A percentile compares a stretch with the other conserved stretches of the same genome.
These are phyloP conservation scores for Pleurotus platypus DNA, from an alignment of 768 basidiomycete genomes.

Conservation along the genomic window DNA sequence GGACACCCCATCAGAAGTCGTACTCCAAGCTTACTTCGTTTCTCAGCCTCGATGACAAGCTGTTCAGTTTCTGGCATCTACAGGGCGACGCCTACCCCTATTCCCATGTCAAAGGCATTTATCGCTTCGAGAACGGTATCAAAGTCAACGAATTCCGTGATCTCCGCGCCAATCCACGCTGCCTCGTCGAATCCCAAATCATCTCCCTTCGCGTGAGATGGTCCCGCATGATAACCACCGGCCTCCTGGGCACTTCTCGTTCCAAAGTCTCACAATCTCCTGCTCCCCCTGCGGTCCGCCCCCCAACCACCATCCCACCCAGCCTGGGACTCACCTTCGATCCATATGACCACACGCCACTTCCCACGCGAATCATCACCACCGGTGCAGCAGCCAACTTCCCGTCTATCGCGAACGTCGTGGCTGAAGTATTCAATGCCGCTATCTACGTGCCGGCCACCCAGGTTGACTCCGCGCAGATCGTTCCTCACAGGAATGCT, in stretches of 20 bases:
- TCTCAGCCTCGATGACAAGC: constrained; percentile 81
- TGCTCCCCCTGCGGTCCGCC: constrained; percentile 21
- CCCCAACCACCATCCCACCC: constrained; percentile 23
- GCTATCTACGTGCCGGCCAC: constrained; percentile 72
- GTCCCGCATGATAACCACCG: constrained; percentile 68
- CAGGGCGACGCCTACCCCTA: constrained; percentile 76
- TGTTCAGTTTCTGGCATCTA: constrained; percentile 86
- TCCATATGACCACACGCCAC: constrained; percentile 65
- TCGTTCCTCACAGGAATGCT: constrained; percentile 68
- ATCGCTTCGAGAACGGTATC: constrained; percentile 83
- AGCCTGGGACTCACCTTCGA: constrained; percentile 72
- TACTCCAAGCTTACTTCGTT: background rate
- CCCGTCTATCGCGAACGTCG: constrained; percentile 74
- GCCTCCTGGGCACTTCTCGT: constrained; percentile 52
- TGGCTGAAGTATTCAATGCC: constrained; percentile 81
- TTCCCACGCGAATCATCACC: constrained; percentile 65
- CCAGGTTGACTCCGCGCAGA: constrained; percentile 75
- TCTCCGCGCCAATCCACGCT: constrained; percentile 84
- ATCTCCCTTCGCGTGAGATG: constrained; percentile 81
- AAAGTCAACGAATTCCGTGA: constrained; percentile 88
- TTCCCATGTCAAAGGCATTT: constrained; percentile 81
- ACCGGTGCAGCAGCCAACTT: constrained; percentile 84
- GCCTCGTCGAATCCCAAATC: constrained; percentile 78
- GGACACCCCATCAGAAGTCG: background rate
- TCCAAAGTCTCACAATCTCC: constrained; percentile 24